Evolutionary conservation across 2,329 filamentous ascomycete genomes (phyloP).

Genomic region (Emergomyces orientalis): DNA sequence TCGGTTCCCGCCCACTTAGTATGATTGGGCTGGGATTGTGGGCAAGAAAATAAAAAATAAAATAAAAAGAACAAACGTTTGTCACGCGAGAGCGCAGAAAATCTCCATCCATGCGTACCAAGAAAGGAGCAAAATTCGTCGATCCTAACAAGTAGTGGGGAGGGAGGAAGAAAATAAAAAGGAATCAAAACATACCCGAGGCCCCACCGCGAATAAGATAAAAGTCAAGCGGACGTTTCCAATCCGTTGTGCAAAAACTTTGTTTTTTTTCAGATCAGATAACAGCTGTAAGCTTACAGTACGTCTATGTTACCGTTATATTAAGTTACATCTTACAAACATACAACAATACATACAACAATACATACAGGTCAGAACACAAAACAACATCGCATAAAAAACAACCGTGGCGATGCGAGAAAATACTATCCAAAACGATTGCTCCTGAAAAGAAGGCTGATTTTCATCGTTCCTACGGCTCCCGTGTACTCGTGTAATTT

Average conservation of each 20-base stretch:
- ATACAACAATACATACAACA: not conserved
- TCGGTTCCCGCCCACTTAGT: not conserved
- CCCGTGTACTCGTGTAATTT: not conserved
- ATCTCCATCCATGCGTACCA: not conserved
- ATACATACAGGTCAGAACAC: too few relatives aligned
- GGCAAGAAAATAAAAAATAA: not conserved
- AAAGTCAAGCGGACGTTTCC: too few relatives aligned
- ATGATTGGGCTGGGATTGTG: not conserved
- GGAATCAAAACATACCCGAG: too few relatives aligned
- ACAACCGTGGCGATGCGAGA: not conserved
- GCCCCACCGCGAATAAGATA: too few relatives aligned
- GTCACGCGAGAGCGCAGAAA: not conserved
- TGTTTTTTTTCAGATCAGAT: slow-evolving; percentile 4
- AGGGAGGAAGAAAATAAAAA: too few relatives aligned
- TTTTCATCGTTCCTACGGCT: not conserved
- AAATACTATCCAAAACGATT: not conserved
- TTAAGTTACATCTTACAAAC: not conserved
- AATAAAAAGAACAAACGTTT: not conserved
- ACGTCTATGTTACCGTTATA: too few relatives aligned
- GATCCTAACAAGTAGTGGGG: not conserved
- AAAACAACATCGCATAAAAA: not conserved
- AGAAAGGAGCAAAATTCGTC: not conserved
- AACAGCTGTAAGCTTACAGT: not conserved
- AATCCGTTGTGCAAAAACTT: not conserved
- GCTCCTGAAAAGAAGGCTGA: not conserved